These are phyloP conservation scores for Ambrosiella xylebori DNA, from an alignment of 2,329 filamentous ascomycete genomes.

Conservation along the genomic window DNA sequence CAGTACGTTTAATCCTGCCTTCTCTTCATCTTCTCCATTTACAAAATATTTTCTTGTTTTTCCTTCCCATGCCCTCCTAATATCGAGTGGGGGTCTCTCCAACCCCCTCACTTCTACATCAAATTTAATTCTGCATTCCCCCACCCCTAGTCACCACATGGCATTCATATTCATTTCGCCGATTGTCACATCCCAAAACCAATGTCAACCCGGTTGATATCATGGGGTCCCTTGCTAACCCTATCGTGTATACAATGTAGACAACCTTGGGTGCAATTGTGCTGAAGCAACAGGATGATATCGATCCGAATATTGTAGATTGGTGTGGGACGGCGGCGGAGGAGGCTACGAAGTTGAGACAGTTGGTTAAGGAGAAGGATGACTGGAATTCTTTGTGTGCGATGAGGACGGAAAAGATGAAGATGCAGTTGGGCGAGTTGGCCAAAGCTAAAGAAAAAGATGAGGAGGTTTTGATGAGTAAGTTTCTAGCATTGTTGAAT, in stretches of 20 bases:
- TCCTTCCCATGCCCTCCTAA: neutral
- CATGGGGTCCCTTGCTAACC: neutral
- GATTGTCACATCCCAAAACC: neutral
- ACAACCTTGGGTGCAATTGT: constrained; percentile 52
- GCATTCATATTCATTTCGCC: neutral
- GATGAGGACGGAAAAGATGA: constrained; percentile 38
- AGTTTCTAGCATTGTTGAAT: constrained; percentile 55
- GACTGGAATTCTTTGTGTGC: constrained; percentile 27
- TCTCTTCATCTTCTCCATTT: constrained; percentile 23
- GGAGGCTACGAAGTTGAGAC: constrained; percentile 16
- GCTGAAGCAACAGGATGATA: constrained; percentile 36
- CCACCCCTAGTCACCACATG: neutral
- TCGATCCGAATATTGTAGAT: constrained; percentile 47
- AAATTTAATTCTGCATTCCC: neutral
- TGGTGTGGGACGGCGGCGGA: constrained; percentile 48
- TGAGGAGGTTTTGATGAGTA: constrained; percentile 48
- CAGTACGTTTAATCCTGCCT: constrained; percentile 28
- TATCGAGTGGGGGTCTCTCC: neutral
- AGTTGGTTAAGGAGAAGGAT: neutral
- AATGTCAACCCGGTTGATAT: neutral
- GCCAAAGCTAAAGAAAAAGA: constrained; percentile 47
- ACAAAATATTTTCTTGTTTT: constrained; percentile 31
- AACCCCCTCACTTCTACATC: neutral
- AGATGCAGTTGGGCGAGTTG: constrained; percentile 47
- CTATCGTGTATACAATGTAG: constrained; percentile 21